Base-by-base conservation (phyloP, 2,329 filamentous ascomycete species). In the Graphilbum ipis-grandicollis region DNA sequence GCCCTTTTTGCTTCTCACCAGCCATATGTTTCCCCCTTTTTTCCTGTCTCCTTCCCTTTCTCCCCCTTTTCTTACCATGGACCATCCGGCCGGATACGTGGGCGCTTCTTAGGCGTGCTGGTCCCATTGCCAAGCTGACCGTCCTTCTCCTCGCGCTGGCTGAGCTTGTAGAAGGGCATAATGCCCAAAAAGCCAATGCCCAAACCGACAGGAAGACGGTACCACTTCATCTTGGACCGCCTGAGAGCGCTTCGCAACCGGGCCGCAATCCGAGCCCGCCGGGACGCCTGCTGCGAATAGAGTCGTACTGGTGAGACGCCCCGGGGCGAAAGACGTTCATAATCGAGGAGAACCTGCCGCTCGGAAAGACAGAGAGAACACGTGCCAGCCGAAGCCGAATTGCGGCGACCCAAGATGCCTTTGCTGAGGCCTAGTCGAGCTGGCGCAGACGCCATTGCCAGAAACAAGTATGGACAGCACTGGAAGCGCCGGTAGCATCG, bases 131-230 rank as follows among this genome's bases (percentile, higher is more conserved):
- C 5, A 23, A n/a, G 3, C 8, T 55, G 52, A 40, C 58, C 57
- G 31, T 63, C 63, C 41, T 63, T 59, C 40, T 61, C 56, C 46
- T 72, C 65, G n/a, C 67, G 54, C 19, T 44, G 52, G 13, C 63
- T 73, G 38, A 82, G 71, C 52, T 82, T 82, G 56, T 88, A 90
- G 53, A 92, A 76, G 49, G 93, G 85, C 35, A 86, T 67, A 36
- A 81, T 63, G 19, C 84, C 86, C 9, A 94, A 65, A 50, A 93
- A 85, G 39, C 72, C 82, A 49, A 93, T 76, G 41, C 86, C 86
- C 18, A 93, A 65, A 19, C 79, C 82, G 38, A 93, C 71, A 18
- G 86, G 86, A 47, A 94, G 93, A 33, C 81, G 82, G 56, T 85
- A 83, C 86, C 86, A 94, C 61, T 81, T 73, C 43, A 90, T 67